Conservation (phyloP, 2,329 filamentous ascomycete genomes). For the Pseudopithomyces chartarum region DNA sequence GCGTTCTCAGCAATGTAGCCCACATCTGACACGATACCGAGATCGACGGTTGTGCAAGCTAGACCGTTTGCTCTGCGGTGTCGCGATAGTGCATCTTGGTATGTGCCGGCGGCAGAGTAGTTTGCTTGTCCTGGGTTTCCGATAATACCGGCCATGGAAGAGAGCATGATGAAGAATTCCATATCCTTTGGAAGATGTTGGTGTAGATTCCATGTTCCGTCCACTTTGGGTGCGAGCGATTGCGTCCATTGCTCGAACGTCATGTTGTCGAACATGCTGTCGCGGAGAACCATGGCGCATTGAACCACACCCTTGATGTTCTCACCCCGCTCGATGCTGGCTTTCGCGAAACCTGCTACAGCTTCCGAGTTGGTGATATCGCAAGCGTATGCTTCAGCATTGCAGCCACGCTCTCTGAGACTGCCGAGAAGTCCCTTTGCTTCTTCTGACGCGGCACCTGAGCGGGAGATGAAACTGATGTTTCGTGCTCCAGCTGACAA, state of each 20-base stretch:
- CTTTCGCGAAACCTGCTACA: background rate
- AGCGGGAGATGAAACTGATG: too few species aligned
- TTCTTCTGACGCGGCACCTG: background rate
- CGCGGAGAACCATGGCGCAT: slow-evolving; percentile 1
- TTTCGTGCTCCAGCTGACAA: background rate
- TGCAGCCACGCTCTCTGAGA: background rate
- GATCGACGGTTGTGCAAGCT: background rate
- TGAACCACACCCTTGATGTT: background rate
- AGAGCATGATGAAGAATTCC: slow-evolving; percentile 31
- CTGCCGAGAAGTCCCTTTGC: background rate
- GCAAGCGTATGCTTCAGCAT: background rate
- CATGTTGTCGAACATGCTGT: background rate
- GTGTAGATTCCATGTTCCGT: slow-evolving; percentile 14
- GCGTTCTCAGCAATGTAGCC: background rate
- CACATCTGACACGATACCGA: background rate
- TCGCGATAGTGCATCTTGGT: slow-evolving; percentile 1
- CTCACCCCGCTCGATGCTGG: background rate
- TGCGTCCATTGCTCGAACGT: slow-evolving; percentile 8
- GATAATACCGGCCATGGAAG: slow-evolving; percentile 24
- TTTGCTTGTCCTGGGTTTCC: slow-evolving; percentile 19
- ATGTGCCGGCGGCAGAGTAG: background rate
- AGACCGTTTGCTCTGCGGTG: background rate
- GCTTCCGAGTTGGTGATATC: background rate
- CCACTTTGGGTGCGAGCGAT: slow-evolving; percentile 11
- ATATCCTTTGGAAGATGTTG: slow-evolving; percentile 1